Base-by-base conservation (phyloP, 768 basidiomycete species). In the Mycena epipterygia region DNA sequence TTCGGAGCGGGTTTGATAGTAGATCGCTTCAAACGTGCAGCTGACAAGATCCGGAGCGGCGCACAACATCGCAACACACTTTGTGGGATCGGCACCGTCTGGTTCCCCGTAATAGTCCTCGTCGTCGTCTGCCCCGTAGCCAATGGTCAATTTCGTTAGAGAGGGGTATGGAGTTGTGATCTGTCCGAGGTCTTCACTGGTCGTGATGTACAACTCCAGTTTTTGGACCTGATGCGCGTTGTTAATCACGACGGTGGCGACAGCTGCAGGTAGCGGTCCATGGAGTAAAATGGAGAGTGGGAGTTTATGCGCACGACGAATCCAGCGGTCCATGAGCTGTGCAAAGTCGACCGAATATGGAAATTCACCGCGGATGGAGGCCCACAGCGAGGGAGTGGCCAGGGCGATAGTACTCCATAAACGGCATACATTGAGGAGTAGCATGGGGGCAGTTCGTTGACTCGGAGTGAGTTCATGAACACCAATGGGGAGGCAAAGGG, bases 311-410 rank as follows among this genome's bases (percentile, higher is more conserved):
- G 55, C 44, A 3, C 65, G 55, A n/a, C 23, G 7, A 21, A 67
- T 25, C 65, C 65, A 67, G 39, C 16, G 2, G 2, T 29, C 21
- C 5, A 64, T 19, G 6, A 21, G 14, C 14, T 52, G 6, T 3
- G 5, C 19, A 33, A 48, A 49, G 1, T 5, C 19, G 5, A 17
- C 16, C 19, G n/a, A 13, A 9, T 16, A 14, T 6, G 35, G 33
- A 29, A 1, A 23, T 4, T 32, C 25, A 3, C 13, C 27, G 5
- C n/a, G 4, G n/a, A 67, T 42, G 19, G 35, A 3, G 27, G 48
- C 11, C 57, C 66, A 66, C 12, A 58, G 25, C 9, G 41, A 13
- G 6, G 53, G 64, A 13, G 55, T 66, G 27, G 64, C 21, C 19
- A 66, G 32, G 5, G 53, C 53, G 23, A 65, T 62, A 39, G 33